phyloP scores from a whole-genome alignment of 768 basidiomycete genomes.

The Suillus plorans region DNA sequence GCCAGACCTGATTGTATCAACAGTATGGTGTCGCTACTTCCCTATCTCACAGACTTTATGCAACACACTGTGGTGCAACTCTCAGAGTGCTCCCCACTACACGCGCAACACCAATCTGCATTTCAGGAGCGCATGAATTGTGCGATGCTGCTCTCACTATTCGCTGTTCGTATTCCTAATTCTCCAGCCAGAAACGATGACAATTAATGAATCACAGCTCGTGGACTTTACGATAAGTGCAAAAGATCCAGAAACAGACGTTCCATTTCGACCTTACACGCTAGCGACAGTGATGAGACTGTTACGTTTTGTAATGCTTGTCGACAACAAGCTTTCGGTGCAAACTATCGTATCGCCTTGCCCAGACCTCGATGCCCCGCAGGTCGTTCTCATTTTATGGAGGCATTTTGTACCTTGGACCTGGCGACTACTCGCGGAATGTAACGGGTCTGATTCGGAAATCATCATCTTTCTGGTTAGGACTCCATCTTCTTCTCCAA shows the following conservation, averaged over 20 bases:
- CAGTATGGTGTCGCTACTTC: slow-evolving; percentile 1
- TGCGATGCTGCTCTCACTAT: slow-evolving; percentile 38
- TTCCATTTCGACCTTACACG: slow-evolving; percentile 48
- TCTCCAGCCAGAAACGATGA: neutral
- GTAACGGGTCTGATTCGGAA: slow-evolving; percentile 48
- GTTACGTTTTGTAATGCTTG: slow-evolving; percentile 41
- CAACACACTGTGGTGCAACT: slow-evolving; percentile 4
- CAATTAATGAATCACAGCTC: slow-evolving; percentile 16
- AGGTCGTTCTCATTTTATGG: slow-evolving; percentile 57
- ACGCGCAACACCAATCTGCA: neutral
- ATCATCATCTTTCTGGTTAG: slow-evolving; percentile 49
- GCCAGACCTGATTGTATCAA: neutral
- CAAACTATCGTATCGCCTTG: slow-evolving; percentile 14
- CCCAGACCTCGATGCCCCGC: slow-evolving; percentile 39
- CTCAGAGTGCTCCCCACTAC: slow-evolving; percentile 4
- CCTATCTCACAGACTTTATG: slow-evolving; percentile 1
- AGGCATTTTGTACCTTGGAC: slow-evolving; percentile 58
- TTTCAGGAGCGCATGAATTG: slow-evolving; percentile 28
- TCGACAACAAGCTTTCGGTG: slow-evolving; percentile 15
- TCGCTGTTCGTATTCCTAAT: slow-evolving; percentile 29
- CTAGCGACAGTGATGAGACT: slow-evolving; percentile 43
- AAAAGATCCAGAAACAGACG: neutral
- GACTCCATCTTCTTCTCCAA: slow-evolving; percentile 1
- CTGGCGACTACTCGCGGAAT: slow-evolving; percentile 65
- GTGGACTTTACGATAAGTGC: slow-evolving; percentile 17